Evolutionary conservation across 768 basidiomycete genomes (phyloP), one percentile per base, ranked within the genome.

Genomic region (Polyporus arcularius): DNA sequence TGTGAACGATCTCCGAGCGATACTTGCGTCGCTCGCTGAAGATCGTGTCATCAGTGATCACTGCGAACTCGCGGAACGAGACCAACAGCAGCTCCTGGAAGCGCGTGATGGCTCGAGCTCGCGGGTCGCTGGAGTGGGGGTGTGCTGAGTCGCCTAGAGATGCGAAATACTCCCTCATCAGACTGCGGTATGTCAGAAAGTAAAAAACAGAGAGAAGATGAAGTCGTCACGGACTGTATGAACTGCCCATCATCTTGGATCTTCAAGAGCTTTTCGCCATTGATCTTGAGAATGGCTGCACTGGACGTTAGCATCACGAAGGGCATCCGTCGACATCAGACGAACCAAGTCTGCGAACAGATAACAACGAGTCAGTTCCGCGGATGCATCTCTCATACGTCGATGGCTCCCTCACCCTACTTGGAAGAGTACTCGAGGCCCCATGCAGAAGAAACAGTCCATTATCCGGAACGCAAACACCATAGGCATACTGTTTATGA

Each of bases 361-460:
- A 58, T 18, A 16, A 30, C 31, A 35, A 48, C 51, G 67, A 53
- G 35, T 54, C 12, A 35, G 35, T 6, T 11, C 21, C 54, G 32
- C 43, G 41, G 10, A 58, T 9, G 1, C 14, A 32, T 30, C 6
- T 18, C 30, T 41, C 14, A 38, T 43, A 53, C 11, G 35, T 35
- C 11, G 35, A 45, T 63, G 51, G 21, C 49, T 48, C 53, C 76
- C 89, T 73, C 72, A 95, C 93, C 95, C 96, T 55, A 99, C 93
- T 84, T 99, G 97, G 79, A 99, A 99, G 43, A 99, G 77, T 1
- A 99, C 97, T 68, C 96, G 98, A 0, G 96, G 94, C 0, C 97
- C 97, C 96, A 99, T 98, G 67, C 94, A 95, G 77, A 98, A 89
- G 79, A 98, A 96, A 72, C 96, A 98, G 72, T 98, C 96, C 2